Percentiles rank a stretch among this genome's conserved stretches.
phyloP scores from a whole-genome alignment of 139 green algal genomes.

The Zygnema cylindricum region DNA sequence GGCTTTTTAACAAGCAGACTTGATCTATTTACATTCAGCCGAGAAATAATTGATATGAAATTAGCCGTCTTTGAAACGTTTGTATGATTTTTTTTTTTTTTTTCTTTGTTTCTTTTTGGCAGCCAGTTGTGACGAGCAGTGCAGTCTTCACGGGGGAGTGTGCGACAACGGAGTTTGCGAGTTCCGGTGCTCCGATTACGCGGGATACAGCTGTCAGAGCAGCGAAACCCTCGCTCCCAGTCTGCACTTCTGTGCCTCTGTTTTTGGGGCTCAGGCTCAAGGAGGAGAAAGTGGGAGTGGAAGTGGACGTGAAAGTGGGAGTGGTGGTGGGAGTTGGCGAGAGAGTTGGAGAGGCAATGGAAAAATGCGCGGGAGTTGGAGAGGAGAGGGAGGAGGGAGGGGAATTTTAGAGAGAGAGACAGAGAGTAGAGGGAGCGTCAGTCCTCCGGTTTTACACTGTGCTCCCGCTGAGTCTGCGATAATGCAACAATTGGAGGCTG shows the following conservation, averaged over 20 bases:
- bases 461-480: constrained; percentile 22
- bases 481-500: constrained; percentile 40
- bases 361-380: background rate
- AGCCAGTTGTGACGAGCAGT: constrained; percentile 41
- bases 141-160: constrained; percentile 26
- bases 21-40: too few species aligned
- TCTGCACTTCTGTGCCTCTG: constrained; percentile 14
- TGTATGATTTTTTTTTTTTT: too few species aligned
- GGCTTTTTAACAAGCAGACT: too few species aligned
- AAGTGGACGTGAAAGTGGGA: background rate
- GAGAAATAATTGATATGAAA: too few species aligned
- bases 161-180: constrained; percentile 52
- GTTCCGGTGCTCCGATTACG: constrained; percentile 49
- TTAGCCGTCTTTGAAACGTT: too few species aligned
- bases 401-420: too few species aligned
- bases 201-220: constrained; percentile 30
- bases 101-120: too few species aligned
- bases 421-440: background rate
- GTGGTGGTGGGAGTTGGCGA: background rate
- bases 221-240: background rate
- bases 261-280: background rate
- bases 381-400: background rate
- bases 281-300: background rate
- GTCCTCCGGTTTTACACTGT: constrained; percentile 1
- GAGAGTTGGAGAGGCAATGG: background rate